Evolutionary conservation across 2,329 filamentous ascomycete genomes (phyloP), one percentile per base, ranked within the genome.

Genomic region (Ilyonectria destructans): DNA sequence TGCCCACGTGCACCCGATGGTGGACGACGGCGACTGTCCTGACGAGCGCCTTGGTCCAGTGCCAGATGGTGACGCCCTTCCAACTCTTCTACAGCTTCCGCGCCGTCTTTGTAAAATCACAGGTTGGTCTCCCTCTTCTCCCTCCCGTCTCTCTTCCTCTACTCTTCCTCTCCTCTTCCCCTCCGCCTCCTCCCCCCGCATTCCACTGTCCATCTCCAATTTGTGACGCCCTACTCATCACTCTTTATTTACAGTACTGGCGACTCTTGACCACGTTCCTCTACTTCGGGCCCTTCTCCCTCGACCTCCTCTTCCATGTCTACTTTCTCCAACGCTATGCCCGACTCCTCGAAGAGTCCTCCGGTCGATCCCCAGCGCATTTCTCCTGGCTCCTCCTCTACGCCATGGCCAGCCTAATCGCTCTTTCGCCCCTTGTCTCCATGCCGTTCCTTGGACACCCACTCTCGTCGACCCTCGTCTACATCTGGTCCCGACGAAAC

Each of bases 321-420:
- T 99, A 98, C 88, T 99, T 99, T 84, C 91, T 98, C 65, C 95
- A 98, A 80, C 93, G 96, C 65, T 99, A 99, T 82, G 95, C 96
- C 7, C 93, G 96, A 58, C 92, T 98, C 49, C 90, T 99, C 54
- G 96, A 99, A 83, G 96, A 98, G 82, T 95, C 94, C 0, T 95
- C 95, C n/a, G 94, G 95, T 46, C 90, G 93, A 49, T 97, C 94
- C 5, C 93, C 96, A 1, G 96, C 96, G 3, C 92, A 97, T 78
- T 99, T 98, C 85, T 95, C 95, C 6, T 99, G 96, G 95, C 87
- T 99, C 19, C 87, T 99, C 2, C 85, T 96, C 59, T 98, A 97
- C 80, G 92, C 95, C 65, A 94, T 91, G 80, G 88, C 89, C 2
- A 92, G 92, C 65, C 89, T 99, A 19, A 89, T 98, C 62, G 84